A percentile compares a stretch with the other conserved stretches of the same genome.
These are phyloP conservation scores for Blastocystis sp. DNA, from an alignment of 352 stramenopile species.

Conservation along the genomic window DNA sequence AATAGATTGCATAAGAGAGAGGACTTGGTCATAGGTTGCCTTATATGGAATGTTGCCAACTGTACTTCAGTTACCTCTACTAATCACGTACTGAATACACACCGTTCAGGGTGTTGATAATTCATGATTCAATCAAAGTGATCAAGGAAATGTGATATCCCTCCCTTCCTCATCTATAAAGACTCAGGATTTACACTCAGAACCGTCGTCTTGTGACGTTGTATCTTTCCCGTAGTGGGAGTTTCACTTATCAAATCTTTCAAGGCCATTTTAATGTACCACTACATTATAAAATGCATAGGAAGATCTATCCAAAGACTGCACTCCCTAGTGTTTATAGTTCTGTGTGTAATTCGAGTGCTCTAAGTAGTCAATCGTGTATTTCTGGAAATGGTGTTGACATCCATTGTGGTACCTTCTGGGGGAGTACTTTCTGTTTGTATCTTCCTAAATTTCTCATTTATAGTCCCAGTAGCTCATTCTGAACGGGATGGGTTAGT, in stretches of 20 bases:
- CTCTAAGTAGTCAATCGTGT: too few species aligned
- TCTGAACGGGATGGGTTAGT: too few species aligned
- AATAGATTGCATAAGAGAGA: conserved; percentile 29
- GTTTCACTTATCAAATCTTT: neutral
- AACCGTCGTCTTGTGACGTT: neutral
- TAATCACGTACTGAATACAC: conserved; percentile 29
- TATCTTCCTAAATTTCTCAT: too few species aligned
- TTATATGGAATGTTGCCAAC: conserved; percentile 55
- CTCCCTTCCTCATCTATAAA: neutral
- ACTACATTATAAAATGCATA: neutral
- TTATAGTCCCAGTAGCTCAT: too few species aligned
- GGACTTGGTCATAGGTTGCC: neutral
- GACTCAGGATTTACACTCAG: too few species aligned
- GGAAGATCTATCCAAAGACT: too few species aligned
- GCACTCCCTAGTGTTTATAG: too few species aligned
- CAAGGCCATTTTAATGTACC: neutral
- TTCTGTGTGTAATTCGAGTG: too few species aligned
- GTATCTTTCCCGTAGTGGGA: neutral
- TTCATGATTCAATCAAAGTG: neutral
- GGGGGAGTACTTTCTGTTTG: too few species aligned
- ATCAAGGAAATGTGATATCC: neutral
- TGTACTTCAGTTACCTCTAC: neutral
- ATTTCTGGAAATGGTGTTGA: too few species aligned
- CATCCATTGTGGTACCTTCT: too few species aligned
- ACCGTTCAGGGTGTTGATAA: conserved; percentile 29